Evolutionary conservation across 2,329 filamentous ascomycete species (phyloP).

Genomic region (Aspergillus versicolor): DNA sequence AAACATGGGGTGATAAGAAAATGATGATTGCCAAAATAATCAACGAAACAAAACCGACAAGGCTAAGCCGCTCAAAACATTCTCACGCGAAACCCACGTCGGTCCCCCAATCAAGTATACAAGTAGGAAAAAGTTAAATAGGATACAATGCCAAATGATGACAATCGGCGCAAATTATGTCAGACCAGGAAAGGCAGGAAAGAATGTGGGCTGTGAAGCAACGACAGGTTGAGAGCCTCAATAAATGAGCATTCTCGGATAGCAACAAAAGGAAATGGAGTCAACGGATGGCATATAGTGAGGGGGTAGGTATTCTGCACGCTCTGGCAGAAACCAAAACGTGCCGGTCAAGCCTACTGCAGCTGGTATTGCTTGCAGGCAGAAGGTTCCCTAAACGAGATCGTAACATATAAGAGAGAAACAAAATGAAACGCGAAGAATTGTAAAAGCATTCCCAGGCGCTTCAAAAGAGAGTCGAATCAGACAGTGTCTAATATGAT

Average conservation of each 20-base stretch:
- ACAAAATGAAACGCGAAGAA: neutral
- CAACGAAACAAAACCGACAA: neutral
- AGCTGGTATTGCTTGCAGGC: neutral
- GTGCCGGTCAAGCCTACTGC: neutral
- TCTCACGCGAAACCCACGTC: constrained; percentile 11
- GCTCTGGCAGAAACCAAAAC: neutral
- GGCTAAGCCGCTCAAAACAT: constrained; percentile 16
- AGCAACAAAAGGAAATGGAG: constrained; percentile 10
- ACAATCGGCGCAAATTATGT: neutral
- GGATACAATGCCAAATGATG: constrained; percentile 8
- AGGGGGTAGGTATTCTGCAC: neutral
- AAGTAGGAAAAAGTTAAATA: constrained; percentile 5
- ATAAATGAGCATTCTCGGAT: neutral
- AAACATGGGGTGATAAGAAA: constrained; percentile 8
- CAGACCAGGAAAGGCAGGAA: neutral
- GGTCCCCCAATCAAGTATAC: constrained; percentile 17
- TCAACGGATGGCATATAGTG: constrained; percentile 1
- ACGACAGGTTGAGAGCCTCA: neutral
- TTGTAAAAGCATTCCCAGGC: constrained; percentile 8
- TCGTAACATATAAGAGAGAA: neutral
- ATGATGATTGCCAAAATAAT: constrained; percentile 10
- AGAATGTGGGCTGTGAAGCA: constrained; percentile 10
- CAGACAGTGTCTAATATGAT: constrained; percentile 14
- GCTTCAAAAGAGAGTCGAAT: constrained; percentile 17
- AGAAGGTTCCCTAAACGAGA: neutral